Base-by-base conservation (phyloP, 371 early-diverging fungal genomes). In the Phascolomyces articulosus region DNA sequence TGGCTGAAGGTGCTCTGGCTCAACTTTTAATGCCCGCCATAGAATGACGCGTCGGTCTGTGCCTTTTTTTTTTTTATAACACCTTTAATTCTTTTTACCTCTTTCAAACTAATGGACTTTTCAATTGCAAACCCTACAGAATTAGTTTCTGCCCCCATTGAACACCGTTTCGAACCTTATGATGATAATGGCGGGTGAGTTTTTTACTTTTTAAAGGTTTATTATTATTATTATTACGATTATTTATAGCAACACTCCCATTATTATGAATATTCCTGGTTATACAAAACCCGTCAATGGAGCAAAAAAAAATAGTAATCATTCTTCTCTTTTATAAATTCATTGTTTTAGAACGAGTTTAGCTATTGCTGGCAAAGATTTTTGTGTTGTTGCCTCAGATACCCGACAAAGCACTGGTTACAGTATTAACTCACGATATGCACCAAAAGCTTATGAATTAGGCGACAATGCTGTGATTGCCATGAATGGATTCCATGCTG, bases 391-490 rank as follows among this genome's bases (percentile, higher is more conserved):
- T 31, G 99, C 98, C 26, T 90, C 95, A 24, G 99, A 99, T 79
- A 99, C 99, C 18, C 91, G 99, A 63, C 97, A 97, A 80, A 94
- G 94, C 72, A 93, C 96, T 64, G 98, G 95, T 26, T 98, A 96
- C 85, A 84, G 72, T 65, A 99, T 99, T 82, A 96, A 99, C 83
- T 86, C 96, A 16, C 89, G 99, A 66, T 93, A 93, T 73, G 83
- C 90, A 38, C 96, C 98, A 29, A 99, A 99, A 78, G 91, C 95
- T 40, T 96, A 91, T 75, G 86, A 87, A 72, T 78, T 99, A 82
- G 85, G 93, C n/a, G 93, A 97, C 63, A 87, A 89, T 29, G 80
- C 94, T 0, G 94, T 98, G 8, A 83, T 99, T 31, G 93, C 94
- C 31, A 92, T 90, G 66, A 89, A 93, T 38, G 99, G 99, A 18